A percentile compares a stretch with the other conserved stretches of the same genome.
Conservation (phyloP, 2,329 filamentous ascomycete species). For the Talaromyces sp. region DNA sequence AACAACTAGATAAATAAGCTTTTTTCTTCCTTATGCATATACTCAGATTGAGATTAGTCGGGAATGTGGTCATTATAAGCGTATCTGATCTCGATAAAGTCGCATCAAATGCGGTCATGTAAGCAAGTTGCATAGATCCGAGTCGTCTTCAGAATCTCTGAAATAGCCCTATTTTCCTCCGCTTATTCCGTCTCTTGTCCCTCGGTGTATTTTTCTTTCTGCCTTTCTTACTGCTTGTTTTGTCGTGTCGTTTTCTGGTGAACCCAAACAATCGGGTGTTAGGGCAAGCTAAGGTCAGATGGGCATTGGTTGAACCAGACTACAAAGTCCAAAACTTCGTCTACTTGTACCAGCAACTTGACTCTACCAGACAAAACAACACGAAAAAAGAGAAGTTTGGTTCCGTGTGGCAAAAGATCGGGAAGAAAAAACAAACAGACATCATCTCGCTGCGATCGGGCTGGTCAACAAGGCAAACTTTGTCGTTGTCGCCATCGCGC, state of each 20-base stretch:
- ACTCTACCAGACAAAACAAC: neutral
- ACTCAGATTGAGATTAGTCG: neutral
- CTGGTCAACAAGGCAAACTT: neutral
- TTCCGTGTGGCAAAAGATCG: conserved; percentile 1
- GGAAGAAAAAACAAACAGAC: neutral
- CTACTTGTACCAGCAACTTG: neutral
- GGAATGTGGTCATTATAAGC: neutral
- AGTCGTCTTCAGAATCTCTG: neutral
- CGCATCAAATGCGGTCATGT: neutral
- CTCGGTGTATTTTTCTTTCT: neutral
- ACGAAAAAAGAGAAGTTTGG: neutral
- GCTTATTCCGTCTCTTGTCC: neutral
- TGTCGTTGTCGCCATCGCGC: neutral
- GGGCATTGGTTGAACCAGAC: conserved; percentile 11
- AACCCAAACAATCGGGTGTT: neutral
- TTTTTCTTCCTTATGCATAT: conserved; percentile 6
- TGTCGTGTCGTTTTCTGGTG: neutral
- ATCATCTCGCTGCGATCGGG: neutral
- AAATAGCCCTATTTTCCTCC: neutral
- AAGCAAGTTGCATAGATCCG: conserved; percentile 1
- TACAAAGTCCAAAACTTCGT: neutral
- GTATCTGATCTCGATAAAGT: neutral
- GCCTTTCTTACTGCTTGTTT: neutral
- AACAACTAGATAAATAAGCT: neutral
- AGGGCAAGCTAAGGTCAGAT: conserved; percentile 17